Conservation (phyloP, 2,329 filamentous ascomycete species). For the Boeremia exigua region DNA sequence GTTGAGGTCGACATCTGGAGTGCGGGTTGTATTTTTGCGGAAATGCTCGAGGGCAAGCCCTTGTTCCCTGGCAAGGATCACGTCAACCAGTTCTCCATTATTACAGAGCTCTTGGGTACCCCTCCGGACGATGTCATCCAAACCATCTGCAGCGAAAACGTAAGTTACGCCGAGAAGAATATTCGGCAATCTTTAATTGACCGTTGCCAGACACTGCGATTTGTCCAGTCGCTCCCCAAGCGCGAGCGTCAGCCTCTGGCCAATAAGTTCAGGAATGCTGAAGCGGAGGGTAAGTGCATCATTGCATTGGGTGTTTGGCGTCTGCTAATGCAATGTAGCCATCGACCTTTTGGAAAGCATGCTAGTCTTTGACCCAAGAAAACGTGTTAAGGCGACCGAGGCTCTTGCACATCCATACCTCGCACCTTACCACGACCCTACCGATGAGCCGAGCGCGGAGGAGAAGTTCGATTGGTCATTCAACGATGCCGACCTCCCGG, state of each 20-base stretch:
- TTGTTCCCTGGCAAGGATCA: conserved; percentile 99
- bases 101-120: conserved; percentile 94
- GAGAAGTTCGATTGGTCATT: conserved; percentile 99
- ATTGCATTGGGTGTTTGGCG: background rate
- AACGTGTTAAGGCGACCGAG: conserved; percentile 84
- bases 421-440: conserved; percentile 94
- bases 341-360: conserved; percentile 94
- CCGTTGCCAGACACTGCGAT: conserved; percentile 77
- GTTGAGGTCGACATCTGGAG: conserved; percentile 99
- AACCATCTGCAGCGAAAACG: conserved; percentile 97
- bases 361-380: conserved; percentile 98
- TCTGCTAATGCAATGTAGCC: conserved; percentile 57
- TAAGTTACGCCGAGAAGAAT: conserved; percentile 54
- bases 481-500: conserved; percentile 95
- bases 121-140: conserved; percentile 98
- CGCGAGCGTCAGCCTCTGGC: conserved; percentile 85
- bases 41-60: conserved; percentile 99
- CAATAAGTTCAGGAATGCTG: conserved; percentile 95
- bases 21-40: conserved; percentile 97
- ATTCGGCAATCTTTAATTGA: conserved; percentile 22
- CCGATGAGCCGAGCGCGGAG: conserved; percentile 91
- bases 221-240: conserved; percentile 96
- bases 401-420: conserved; percentile 93
- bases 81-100: conserved; percentile 99
- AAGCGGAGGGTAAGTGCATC: conserved; percentile 71